Conservation (phyloP, 2,329 filamentous ascomycete species). For the Exserohilum turcica region DNA sequence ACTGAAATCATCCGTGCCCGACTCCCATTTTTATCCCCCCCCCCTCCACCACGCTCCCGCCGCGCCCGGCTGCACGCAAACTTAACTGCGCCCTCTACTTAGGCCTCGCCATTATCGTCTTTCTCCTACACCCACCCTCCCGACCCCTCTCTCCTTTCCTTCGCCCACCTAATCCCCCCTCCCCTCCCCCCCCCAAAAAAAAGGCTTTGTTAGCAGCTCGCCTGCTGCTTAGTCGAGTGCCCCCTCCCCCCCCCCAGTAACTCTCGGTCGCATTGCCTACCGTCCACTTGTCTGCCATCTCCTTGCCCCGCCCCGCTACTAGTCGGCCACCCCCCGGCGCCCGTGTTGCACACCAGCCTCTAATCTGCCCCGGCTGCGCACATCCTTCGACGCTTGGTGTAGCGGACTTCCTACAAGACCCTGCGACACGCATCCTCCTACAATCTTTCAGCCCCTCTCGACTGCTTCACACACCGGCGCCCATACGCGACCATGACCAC, state of each 20-base stretch:
- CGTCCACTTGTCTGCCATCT: not conserved
- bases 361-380: slow-evolving; percentile 34
- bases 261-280: slow-evolving; percentile 6
- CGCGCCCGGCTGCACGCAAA: slow-evolving; percentile 11
- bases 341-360: slow-evolving; percentile 36
- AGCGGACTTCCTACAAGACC: slow-evolving; percentile 39
- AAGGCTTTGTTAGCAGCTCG: slow-evolving; percentile 3
- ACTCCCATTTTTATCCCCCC: slow-evolving; percentile 33
- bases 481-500: slow-evolving; percentile 52
- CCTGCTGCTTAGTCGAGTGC: slow-evolving; percentile 1
- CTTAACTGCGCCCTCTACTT: slow-evolving; percentile 17
- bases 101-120: not conserved
- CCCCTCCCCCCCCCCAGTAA: too few species aligned
- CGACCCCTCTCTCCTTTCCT: slow-evolving; percentile 1
- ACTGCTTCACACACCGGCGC: slow-evolving; percentile 17
- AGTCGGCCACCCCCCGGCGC: slow-evolving; percentile 10
- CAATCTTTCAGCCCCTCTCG: slow-evolving; percentile 35
- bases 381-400: slow-evolving; percentile 45
- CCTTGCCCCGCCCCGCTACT: slow-evolving; percentile 7
- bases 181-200: not conserved
- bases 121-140: not conserved
- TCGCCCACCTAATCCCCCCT: not conserved
- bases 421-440: slow-evolving; percentile 41
- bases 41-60: slow-evolving; percentile 25
- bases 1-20: slow-evolving; percentile 22